Evolutionary conservation across 352 stramenopile genomes (phyloP).

Genomic region (Thalassiosira allenii): DNA sequence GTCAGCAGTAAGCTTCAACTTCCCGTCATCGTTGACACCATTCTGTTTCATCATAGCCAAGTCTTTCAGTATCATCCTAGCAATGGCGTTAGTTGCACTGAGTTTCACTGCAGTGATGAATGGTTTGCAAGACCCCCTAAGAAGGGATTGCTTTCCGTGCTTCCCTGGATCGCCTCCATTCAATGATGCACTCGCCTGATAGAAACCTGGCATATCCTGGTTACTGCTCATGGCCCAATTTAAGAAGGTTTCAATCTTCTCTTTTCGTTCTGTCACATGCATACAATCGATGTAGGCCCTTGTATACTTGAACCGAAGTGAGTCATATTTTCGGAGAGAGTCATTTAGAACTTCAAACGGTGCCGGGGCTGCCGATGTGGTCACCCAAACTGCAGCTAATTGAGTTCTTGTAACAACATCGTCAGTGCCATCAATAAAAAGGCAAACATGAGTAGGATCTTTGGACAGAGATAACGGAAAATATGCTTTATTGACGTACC

Average conservation of each 20-base stretch:
- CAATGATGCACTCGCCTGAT: conserved; percentile 59
- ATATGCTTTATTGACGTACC: conserved; percentile 37
- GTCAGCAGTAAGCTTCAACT: conserved; percentile 47
- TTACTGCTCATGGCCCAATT: conserved; percentile 54
- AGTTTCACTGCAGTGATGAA: conserved; percentile 74
- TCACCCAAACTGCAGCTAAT: conserved; percentile 83
- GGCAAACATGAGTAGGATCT: not conserved
- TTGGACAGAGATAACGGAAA: no score
- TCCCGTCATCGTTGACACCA: conserved; percentile 40
- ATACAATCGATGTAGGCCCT: conserved; percentile 76
- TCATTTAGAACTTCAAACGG: conserved; percentile 84
- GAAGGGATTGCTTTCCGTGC: conserved; percentile 55
- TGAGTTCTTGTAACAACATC: conserved; percentile 56
- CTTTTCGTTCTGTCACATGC: conserved; percentile 47
- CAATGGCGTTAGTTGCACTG: conserved; percentile 61
- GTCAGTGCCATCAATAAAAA: no score
- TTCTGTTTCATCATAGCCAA: conserved; percentile 57
- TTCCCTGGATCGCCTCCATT: conserved; percentile 50
- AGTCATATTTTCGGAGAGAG: conserved; percentile 82
- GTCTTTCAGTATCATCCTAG: conserved; percentile 72
- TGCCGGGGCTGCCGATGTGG: conserved; percentile 65
- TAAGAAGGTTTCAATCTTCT: conserved; percentile 76
- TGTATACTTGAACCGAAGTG: conserved; percentile 82
- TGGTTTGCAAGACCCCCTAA: conserved; percentile 27
- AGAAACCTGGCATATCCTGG: conserved; percentile 80